These are phyloP conservation scores for Cercis canadensis DNA, from an alignment of 306 rosid genomes.

Conservation along the genomic window DNA sequence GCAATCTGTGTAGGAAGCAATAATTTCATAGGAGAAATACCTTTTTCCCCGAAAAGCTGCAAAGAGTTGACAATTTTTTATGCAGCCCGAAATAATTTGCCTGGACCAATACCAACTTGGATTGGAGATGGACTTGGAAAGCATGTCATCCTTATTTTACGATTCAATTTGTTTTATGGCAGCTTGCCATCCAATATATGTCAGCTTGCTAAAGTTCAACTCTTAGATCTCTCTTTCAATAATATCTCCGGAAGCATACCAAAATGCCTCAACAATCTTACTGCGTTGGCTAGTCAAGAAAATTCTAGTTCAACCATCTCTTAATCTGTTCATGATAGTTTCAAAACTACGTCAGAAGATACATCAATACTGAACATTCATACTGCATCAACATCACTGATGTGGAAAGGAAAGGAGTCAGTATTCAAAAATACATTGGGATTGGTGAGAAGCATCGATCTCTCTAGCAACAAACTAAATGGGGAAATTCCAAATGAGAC, in stretches of 20 bases:
- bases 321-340: too few relatives aligned
- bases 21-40: slow-evolving; percentile 2
- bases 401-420: slow-evolving; percentile 35
- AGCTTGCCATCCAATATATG: slow-evolving; percentile 7
- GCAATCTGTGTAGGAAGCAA: not conserved
- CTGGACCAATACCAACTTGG: not conserved
- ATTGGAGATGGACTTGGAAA: not conserved
- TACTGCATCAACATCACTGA: too few relatives aligned
- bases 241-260: slow-evolving; percentile 3
- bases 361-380: too few relatives aligned
- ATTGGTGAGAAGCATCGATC: slow-evolving; percentile 3
- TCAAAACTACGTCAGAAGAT: too few relatives aligned
- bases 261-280: slow-evolving; percentile 11
- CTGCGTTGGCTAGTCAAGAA: slow-evolving; percentile 4
- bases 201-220: not conserved
- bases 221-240: slow-evolving; percentile 23
- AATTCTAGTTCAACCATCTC: not conserved
- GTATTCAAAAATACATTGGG: slow-evolving; percentile 14
- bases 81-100: too few relatives aligned
- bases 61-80: not conserved
- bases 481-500: slow-evolving; percentile 38
- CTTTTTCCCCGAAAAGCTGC: not conserved
- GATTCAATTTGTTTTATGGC: slow-evolving; percentile 4
- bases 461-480: slow-evolving; percentile 36
- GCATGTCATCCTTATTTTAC: not conserved